phyloP scores from a whole-genome alignment of 805 yeast species.

The Candida berthetii region DNA sequence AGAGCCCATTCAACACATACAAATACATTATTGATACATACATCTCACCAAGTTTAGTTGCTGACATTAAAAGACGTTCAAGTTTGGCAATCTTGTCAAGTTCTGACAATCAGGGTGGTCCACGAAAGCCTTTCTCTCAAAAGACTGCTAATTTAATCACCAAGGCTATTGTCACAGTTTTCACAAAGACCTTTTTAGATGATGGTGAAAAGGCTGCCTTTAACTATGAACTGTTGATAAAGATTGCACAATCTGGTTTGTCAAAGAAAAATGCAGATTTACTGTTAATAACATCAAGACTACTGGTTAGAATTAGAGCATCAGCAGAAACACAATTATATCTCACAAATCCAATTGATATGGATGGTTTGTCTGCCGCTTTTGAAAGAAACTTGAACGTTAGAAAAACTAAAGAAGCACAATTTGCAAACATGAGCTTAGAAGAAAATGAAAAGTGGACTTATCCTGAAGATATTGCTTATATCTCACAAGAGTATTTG shows the following conservation, averaged over 20 bases:
- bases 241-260: slow-evolving; percentile 30
- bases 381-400: slow-evolving; percentile 41
- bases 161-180: slow-evolving; percentile 19
- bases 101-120: not conserved
- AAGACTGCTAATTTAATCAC: slow-evolving; percentile 12
- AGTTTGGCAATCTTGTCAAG: slow-evolving; percentile 21
- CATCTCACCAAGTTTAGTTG: slow-evolving; percentile 15
- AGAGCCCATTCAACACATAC: slow-evolving; percentile 6
- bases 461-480: slow-evolving; percentile 51
- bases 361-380: slow-evolving; percentile 60
- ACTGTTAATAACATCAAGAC: slow-evolving; percentile 42
- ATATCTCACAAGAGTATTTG: slow-evolving; percentile 38
- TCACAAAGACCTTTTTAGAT: slow-evolving; percentile 15
- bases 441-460: slow-evolving; percentile 38
- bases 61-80: slow-evolving; percentile 11
- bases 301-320: slow-evolving; percentile 48
- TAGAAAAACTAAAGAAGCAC: slow-evolving; percentile 14
- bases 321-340: slow-evolving; percentile 38
- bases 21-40: slow-evolving; percentile 17
- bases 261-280: slow-evolving; percentile 26
- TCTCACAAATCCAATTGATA: slow-evolving; percentile 48
- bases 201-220: slow-evolving; percentile 22
- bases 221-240: slow-evolving; percentile 18
- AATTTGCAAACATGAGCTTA: slow-evolving; percentile 12
- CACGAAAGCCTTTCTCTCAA: slow-evolving; percentile 1